A percentile compares a stretch with the other conserved stretches of the same genome.
These are phyloP conservation scores for Nicotiana benthamiana DNA, from an alignment of 257 asterid species.

Conservation along the genomic window DNA sequence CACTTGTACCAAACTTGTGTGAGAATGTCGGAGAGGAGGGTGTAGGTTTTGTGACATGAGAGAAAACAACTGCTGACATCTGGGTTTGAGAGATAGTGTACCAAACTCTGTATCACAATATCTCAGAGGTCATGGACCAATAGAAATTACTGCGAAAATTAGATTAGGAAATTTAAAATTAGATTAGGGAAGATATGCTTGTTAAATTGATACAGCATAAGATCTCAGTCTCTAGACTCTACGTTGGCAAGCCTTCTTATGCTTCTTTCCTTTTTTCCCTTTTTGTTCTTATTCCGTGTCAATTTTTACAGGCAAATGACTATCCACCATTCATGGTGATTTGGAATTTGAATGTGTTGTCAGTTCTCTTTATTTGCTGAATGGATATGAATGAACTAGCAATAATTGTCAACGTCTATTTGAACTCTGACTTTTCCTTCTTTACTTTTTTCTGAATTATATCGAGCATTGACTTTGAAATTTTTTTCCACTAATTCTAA, in stretches of 20 bases:
- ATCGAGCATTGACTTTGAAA: neutral
- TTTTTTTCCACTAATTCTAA: constrained; percentile 7
- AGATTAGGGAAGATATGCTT: neutral
- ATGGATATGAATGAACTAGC: neutral
- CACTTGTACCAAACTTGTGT: neutral
- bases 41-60: neutral
- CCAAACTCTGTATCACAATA: neutral
- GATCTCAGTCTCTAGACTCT: neutral
- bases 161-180: neutral
- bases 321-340: neutral
- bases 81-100: neutral
- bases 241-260: neutral
- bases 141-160: neutral
- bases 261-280: neutral
- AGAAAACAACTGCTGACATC: neutral
- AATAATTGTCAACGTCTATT: neutral
- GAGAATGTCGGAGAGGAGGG: neutral
- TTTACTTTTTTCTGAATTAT: neutral
- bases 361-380: neutral
- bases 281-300: neutral
- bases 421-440: neutral
- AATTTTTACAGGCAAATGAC: neutral
- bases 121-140: neutral
- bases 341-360: neutral
- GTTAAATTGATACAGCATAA: neutral